Evolutionary conservation across 345 rosid genomes (phyloP).

Genomic region (Eucalyptus sp.): DNA sequence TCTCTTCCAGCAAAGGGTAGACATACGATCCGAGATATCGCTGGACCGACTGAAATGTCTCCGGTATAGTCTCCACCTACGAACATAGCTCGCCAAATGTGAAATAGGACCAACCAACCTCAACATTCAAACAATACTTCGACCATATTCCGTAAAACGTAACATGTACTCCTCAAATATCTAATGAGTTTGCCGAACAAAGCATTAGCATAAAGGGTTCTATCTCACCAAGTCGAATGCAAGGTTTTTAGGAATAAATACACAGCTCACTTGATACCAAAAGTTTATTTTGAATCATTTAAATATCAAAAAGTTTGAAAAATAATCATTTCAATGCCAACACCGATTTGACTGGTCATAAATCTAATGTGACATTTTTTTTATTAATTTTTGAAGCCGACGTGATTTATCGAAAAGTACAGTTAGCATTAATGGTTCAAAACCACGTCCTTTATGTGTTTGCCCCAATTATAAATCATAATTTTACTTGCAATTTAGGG

Average conservation of each 20-base stretch:
- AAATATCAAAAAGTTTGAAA: too few relatives aligned
- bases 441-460: too few relatives aligned
- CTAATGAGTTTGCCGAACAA: not conserved
- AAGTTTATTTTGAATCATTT: too few relatives aligned
- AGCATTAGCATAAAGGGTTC: not conserved
- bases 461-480: too few relatives aligned
- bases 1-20: slow-evolving; percentile 32
- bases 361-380: rapidly evolving
- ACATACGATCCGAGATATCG: slow-evolving; percentile 13
- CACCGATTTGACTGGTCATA: rapidly evolving
- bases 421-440: rapidly evolving
- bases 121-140: not conserved
- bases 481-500: too few relatives aligned
- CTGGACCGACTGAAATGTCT: slow-evolving; percentile 9
- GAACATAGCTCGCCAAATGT: not conserved
- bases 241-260: not conserved
- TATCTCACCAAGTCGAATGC: not conserved
- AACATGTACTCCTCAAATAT: not conserved
- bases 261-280: rapidly evolving
- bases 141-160: not conserved
- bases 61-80: slow-evolving; percentile 26
- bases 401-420: rapidly evolving
- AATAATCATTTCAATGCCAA: too few relatives aligned
- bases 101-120: not conserved
- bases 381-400: rapidly evolving